Conservation (phyloP, 257 asterid species). For the Capsicum rhomboideum region DNA sequence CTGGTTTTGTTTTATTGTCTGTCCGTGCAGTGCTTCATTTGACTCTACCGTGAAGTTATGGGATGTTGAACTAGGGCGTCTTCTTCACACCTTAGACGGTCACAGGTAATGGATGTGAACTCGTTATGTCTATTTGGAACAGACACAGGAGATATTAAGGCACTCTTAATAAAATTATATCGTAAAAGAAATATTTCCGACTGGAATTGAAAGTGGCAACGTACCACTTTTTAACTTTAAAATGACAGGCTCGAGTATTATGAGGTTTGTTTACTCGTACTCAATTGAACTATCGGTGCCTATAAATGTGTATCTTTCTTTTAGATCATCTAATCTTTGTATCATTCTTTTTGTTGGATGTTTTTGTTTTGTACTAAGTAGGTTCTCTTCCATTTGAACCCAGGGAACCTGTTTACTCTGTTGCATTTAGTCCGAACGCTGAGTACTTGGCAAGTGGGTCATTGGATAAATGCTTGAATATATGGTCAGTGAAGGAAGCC, state of each 20-base stretch:
- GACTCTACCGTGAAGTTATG: constrained; percentile 93
- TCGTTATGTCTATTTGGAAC: neutral
- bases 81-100: constrained; percentile 70
- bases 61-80: constrained; percentile 63
- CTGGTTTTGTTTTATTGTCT: neutral
- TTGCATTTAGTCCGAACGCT: constrained; percentile 91
- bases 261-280: neutral
- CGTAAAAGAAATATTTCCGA: neutral
- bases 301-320: neutral
- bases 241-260: neutral
- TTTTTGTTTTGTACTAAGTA: neutral
- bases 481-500: constrained; percentile 97
- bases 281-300: neutral
- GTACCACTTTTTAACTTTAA: neutral
- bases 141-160: neutral
- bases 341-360: neutral
- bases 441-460: constrained; percentile 94
- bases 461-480: constrained; percentile 73
- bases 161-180: neutral
- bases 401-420: constrained; percentile 89
- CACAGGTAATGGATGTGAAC: constrained; percentile 46
- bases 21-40: constrained; percentile 67
- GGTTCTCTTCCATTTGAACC: neutral
- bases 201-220: neutral
- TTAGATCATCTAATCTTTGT: neutral